Base-by-base conservation (phyloP, 2,329 filamentous ascomycete genomes). In the Talaromyces sp. region DNA sequence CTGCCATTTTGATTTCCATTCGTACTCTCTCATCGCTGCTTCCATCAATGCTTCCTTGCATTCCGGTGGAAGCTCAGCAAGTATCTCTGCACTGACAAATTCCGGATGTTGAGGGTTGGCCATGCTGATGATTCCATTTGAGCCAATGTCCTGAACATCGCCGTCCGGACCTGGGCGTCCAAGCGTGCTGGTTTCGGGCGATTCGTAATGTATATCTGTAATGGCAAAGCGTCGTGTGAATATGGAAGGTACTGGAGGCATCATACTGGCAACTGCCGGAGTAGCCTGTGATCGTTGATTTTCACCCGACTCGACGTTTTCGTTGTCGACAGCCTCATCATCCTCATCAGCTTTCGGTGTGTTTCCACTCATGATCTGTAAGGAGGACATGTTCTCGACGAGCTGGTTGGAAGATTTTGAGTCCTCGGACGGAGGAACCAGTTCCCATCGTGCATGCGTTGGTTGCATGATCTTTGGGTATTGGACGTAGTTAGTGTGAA, bases 401-500 rank as follows among this genome's bases (percentile, higher is more conserved):
- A 77, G 70, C 62, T 72, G 73, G 50, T 63, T 69, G 10, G 74
- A 67, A 37, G 66, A 59, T 52, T 68, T 69, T 19, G 72, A 60
- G 45, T 81, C 76, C 13, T 79, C 73, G 1, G 82, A 79, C 22
- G 27, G n/a, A 2, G 84, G 76, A 2, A 96, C 82, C 67, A 90
- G 87, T 78, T 95, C 91, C 82, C 93, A 93, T 66, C 89, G 88
- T 10, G 88, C 92, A 70, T 92, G 91, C 2, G 92, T 95, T 2
- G 95, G 92, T 76, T 99, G 95, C 85, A 93, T 96, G 72, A 85
- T 90, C 67, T 87, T 87, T 0, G 95, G 94, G 74, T 90, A 96
- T 74, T 95, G 92, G 85, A 97, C 90, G 66, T 85, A 79, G 76
- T 99, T 99, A 62, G 95, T 98, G 79, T 98, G 93, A 31, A 94